phyloP scores from a whole-genome alignment of 2,329 filamentous ascomycete genomes.

The Fonsecaea nubica region DNA sequence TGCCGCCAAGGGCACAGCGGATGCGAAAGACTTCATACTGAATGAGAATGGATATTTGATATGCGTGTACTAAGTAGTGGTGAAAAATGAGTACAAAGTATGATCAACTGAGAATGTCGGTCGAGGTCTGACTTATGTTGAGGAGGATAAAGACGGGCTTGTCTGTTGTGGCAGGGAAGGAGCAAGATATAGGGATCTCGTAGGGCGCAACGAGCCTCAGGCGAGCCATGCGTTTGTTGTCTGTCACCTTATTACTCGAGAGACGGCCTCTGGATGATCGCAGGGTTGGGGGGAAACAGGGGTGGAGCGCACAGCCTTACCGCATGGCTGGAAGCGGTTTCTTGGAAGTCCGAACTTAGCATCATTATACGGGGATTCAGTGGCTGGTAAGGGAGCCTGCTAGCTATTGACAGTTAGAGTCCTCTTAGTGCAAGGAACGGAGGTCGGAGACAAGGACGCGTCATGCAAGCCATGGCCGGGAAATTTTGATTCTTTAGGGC shows the following conservation, averaged over 20 bases:
- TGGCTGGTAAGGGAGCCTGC: slow-evolving; percentile 1
- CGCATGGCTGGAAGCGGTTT: slow-evolving; percentile 21
- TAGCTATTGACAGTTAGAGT: slow-evolving; percentile 3
- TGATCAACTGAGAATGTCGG: background rate
- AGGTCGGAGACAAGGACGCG: slow-evolving; percentile 33
- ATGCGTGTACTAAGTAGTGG: background rate
- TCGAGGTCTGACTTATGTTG: background rate
- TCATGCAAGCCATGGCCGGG: slow-evolving; percentile 23
- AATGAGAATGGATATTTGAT: background rate
- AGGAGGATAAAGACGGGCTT: slow-evolving; percentile 9
- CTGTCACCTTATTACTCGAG: background rate
- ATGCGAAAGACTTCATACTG: slow-evolving; percentile 38
- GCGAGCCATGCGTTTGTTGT: slow-evolving; percentile 23
- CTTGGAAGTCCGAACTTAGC: slow-evolving; percentile 32
- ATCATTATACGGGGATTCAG: slow-evolving; percentile 11
- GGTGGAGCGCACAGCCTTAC: slow-evolving; percentile 32
- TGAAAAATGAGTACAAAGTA: background rate
- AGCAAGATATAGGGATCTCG: slow-evolving; percentile 30
- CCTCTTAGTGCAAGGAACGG: slow-evolving; percentile 18
- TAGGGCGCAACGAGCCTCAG: slow-evolving; percentile 16
- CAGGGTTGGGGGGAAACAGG: background rate
- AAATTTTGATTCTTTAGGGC: slow-evolving; percentile 11
- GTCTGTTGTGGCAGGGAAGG: slow-evolving; percentile 14
- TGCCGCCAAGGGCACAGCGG: slow-evolving; percentile 33
- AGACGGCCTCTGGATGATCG: background rate